Conservation (phyloP, 305 asterid genomes). For the Coffea humblotiana region DNA sequence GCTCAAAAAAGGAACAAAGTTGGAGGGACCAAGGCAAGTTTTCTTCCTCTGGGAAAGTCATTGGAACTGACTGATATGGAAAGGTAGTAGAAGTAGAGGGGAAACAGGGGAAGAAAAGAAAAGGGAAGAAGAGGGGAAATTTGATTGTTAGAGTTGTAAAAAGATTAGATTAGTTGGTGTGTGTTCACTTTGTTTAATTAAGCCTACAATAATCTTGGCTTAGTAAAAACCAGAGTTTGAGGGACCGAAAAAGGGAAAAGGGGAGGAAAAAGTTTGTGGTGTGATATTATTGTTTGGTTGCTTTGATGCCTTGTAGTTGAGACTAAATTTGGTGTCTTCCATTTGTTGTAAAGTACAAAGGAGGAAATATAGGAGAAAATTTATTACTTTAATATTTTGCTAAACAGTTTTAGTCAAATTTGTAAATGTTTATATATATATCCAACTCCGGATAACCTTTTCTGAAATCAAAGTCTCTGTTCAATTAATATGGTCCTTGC, state of each 20-base stretch:
- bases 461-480: too few species aligned
- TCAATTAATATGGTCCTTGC: too few species aligned
- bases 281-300: constrained; percentile 17
- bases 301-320: constrained; percentile 13
- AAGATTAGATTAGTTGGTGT: constrained; percentile 7
- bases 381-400: neutral
- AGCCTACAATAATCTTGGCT: constrained; percentile 21
- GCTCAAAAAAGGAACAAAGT: constrained; percentile 43
- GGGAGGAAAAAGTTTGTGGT: constrained; percentile 1
- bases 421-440: constrained; percentile 1
- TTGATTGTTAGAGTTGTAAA: neutral
- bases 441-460: neutral
- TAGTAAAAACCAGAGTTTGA: neutral
- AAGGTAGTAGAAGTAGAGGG: constrained; percentile 28
- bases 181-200: constrained; percentile 9
- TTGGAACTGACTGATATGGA: constrained; percentile 36
- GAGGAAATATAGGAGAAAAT: neutral
- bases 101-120: neutral
- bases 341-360: neutral
- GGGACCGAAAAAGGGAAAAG: neutral
- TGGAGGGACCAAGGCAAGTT: constrained; percentile 18
- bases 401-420: neutral
- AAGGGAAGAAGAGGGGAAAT: neutral
- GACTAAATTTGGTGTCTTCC: neutral
- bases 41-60: constrained; percentile 39